Percentiles rank a stretch among this genome's conserved stretches.
phyloP scores from a whole-genome alignment of 306 rosid species.

The apple (Malus domestica) region DNA sequence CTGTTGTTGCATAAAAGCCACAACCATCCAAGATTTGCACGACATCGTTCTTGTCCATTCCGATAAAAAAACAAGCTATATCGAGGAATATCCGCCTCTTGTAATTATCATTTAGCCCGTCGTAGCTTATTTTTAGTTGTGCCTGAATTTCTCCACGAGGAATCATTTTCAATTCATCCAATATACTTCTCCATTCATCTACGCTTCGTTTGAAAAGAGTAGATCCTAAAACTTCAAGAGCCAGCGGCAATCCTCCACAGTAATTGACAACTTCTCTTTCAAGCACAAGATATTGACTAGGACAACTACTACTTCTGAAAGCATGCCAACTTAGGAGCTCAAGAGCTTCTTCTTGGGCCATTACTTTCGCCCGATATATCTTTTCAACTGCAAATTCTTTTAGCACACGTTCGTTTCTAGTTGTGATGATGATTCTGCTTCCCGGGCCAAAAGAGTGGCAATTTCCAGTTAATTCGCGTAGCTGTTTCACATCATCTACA shows the following conservation, averaged over 20 bases:
- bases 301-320: background rate
- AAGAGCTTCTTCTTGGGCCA: slow-evolving; percentile 13
- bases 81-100: slow-evolving; percentile 31
- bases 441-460: slow-evolving; percentile 1
- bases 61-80: slow-evolving; percentile 31
- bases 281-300: background rate
- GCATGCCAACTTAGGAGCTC: slow-evolving; percentile 29
- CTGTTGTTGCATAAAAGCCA: slow-evolving; percentile 26
- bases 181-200: slow-evolving; percentile 15
- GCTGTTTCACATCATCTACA: background rate
- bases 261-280: slow-evolving; percentile 1
- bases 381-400: background rate
- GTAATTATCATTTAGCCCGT: background rate
- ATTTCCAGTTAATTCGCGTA: background rate
- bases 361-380: background rate
- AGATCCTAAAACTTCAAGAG: slow-evolving; percentile 33
- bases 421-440: slow-evolving; percentile 21
- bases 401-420: slow-evolving; percentile 5
- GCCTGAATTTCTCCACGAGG: slow-evolving; percentile 16
- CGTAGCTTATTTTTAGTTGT: slow-evolving; percentile 16
- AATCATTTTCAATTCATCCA: slow-evolving; percentile 17
- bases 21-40: slow-evolving; percentile 24
- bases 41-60: slow-evolving; percentile 17
- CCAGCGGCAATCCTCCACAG: slow-evolving; percentile 34
- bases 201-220: slow-evolving; percentile 4